Base-by-base conservation (phyloP, 73 alveolate species). In the Symbiodinium pilosum region DNA sequence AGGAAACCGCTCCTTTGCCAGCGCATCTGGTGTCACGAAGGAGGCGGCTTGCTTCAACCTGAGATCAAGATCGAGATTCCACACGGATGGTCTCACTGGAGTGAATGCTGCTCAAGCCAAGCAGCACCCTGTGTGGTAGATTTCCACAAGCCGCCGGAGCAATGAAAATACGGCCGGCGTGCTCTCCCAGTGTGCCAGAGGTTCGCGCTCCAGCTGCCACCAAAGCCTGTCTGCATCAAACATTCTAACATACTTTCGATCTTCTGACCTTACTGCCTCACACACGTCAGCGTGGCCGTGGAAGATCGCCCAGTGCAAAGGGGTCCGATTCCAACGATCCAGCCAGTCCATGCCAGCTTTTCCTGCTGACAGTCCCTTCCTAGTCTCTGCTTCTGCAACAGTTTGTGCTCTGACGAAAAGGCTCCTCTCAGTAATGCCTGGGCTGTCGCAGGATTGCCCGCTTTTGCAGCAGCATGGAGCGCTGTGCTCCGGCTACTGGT, bases 261-360 rank as follows among this genome's bases (percentile, higher is more conserved):
- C n/a, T n/a, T n/a, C n/a, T n/a, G n/a, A n/a, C n/a, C n/a, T n/a
- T n/a, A n/a, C n/a, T 9, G 94, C 94, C 94, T 87, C 34, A 69
- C 89, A 91, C 39, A 68, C 81, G 30, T 91, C 88, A 41, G 71
- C 56, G 64, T 75, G 98, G 51, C 93, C 93, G 52, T 93, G 91
- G 84, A 93, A 81, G 47, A 93, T 44, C 24, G 98, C 92, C 98
- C 98, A 93, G 68, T 93, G 98, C 64, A 93, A 39, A 32, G 98
- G 71, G 12, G 98, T 51, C 41, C 98, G 91, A 39, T 93, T 93
- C 98, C 98, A 93, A 24, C 98, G 98, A 30, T 93, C 98, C 98
- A 93, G 56, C 97, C 97, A 91, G 52, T 68, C 97, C 28, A 4
- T 47, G 28, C 97, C 41, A 30, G 97, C 97, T 4, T 85, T 36